Conservation (phyloP, 352 stramenopile species). For the Poterioochromonas sp. region DNA sequence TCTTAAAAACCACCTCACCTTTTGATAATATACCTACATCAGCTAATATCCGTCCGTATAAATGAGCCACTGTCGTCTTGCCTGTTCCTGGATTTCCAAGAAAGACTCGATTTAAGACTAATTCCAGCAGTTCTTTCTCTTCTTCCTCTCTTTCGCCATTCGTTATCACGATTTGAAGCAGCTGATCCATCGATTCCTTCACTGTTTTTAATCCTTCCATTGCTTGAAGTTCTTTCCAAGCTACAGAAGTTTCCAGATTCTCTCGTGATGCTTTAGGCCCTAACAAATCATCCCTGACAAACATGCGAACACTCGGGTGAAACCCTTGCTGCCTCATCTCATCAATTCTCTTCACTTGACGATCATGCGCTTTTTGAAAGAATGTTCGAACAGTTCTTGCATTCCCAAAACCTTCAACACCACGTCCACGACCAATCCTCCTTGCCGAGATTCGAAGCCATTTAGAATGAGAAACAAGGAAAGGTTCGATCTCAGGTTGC, state of each 20-base stretch:
- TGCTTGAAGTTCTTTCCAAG: slow-evolving; percentile 50
- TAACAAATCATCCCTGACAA: neutral
- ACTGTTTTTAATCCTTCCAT: slow-evolving; percentile 62
- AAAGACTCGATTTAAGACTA: slow-evolving; percentile 69
- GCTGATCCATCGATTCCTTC: slow-evolving; percentile 55
- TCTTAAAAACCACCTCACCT: slow-evolving; percentile 74
- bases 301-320: neutral
- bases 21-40: slow-evolving; percentile 72
- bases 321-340: neutral
- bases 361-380: neutral
- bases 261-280: neutral
- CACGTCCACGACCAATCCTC: slow-evolving; percentile 42
- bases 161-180: slow-evolving; percentile 56
- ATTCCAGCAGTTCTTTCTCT: slow-evolving; percentile 41
- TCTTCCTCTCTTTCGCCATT: slow-evolving; percentile 65
- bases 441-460: neutral
- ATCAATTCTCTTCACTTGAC: slow-evolving; percentile 52
- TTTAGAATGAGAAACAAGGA: no score
- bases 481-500: no score
- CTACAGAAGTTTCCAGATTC: slow-evolving; percentile 24
- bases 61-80: slow-evolving; percentile 71
- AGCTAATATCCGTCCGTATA: slow-evolving; percentile 71
- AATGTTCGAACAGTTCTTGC: slow-evolving; percentile 57
- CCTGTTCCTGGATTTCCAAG: slow-evolving; percentile 74
- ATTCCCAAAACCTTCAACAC: slow-evolving; percentile 64